Evolutionary conservation across 208 protist genomes (phyloP).

Genomic region (Polymyxa betae): DNA sequence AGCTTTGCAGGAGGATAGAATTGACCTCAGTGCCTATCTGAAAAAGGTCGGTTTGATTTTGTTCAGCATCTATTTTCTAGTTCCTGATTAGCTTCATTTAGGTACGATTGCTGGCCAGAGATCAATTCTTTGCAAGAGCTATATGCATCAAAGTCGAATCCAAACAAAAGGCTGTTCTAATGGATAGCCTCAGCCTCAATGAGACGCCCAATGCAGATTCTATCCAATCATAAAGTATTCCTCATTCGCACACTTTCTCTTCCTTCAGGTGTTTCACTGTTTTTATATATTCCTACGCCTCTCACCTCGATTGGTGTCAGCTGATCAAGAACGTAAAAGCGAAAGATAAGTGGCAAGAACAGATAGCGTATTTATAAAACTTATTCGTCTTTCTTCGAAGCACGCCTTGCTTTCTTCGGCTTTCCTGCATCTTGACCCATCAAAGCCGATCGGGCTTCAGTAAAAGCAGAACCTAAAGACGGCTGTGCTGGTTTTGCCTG

Average conservation of each 20-base stretch:
- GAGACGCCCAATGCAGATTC: background rate
- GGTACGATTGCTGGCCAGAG: background rate
- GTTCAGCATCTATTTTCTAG: background rate
- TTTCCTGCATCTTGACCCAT: background rate
- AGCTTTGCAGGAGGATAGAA: constrained; percentile 13
- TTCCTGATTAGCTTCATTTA: background rate
- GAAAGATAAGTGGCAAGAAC: no score
- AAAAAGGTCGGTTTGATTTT: background rate
- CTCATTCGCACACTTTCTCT: no score
- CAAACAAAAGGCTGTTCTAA: background rate
- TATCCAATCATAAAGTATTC: background rate
- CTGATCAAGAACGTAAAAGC: no score
- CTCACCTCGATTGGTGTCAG: no score
- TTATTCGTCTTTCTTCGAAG: constrained; percentile 40
- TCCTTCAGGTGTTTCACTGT: no score
- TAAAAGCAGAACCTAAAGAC: background rate
- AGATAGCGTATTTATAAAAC: background rate
- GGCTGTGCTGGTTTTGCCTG: background rate
- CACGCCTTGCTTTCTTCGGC: background rate
- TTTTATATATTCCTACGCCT: no score
- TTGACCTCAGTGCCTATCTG: constrained; percentile 32
- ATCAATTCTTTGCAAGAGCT: constrained; percentile 41
- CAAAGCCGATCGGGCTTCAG: constrained; percentile 29
- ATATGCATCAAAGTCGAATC: background rate
- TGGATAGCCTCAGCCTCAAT: background rate